Base-by-base conservation (phyloP, 306 rosid genomes). In the Prunus armeniaca region DNA sequence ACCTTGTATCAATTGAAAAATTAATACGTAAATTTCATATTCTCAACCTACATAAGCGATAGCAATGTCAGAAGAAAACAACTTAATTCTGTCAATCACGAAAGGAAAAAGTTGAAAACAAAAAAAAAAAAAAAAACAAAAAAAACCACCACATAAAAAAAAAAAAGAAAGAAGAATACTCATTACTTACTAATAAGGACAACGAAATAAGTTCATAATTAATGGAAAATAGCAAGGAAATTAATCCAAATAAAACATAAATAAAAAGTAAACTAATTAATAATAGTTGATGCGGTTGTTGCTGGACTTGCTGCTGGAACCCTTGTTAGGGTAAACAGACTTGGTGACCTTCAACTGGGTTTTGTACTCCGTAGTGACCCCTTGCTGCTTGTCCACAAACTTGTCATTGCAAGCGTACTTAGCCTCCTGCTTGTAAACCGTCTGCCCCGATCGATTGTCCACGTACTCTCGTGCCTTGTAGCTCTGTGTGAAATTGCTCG, bases 341-440 rank as follows among this genome's bases (percentile, higher is more conserved):
- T 71, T 71, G 25, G 38, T 71, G 57, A 51, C 62, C 64, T 52
- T 71, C 28, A 71, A 32, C 11, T 72, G 76, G 11, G 67, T 22
- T 14, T 72, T 38, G 22, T 30, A 70, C 27, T 70, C 58, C 5
- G 63, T 51, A 12, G 61, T 52, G 58, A 27, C 32, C 62, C 61
- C 74, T 49, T 32, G 18, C 43, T 50, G 43, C 61, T 34, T 30
- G 46, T 70, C 49, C 3, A 70, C 61, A 50, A 32, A 19, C 70
- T 22, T 38, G 10, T 41, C 27, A 4, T 45, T 65, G 70, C 17
- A 38, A 0, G 51, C 38, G 70, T 8, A 3, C 70, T 65, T 41
- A 5, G 70, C 70, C 51, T 65, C 51, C 19, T 65, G 51, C 17
- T n/a, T 65, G 70, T 34, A 65, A 2, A 25, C 70, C 70, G 19